A percentile compares a stretch with the other conserved stretches of the same genome.
These are phyloP conservation scores for Metschnikowia drakensbergensis DNA, from an alignment of 805 yeast species.

Conservation along the genomic window DNA sequence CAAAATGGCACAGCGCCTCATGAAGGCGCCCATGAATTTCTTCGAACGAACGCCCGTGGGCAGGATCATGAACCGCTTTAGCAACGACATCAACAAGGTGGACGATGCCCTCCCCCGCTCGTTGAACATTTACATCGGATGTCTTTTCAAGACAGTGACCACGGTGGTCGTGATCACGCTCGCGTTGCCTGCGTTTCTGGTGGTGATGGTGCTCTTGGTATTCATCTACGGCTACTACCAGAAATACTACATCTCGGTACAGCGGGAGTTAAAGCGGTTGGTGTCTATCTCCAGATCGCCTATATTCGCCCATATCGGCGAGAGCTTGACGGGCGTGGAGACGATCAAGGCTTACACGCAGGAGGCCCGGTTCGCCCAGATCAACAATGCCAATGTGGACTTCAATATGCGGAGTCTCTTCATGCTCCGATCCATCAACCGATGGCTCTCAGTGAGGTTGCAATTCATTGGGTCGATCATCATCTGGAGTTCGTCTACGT, in stretches of 20 bases:
- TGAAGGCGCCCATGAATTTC: conserved; percentile 60
- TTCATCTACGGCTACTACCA: conserved; percentile 68
- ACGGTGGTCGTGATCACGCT: conserved; percentile 51
- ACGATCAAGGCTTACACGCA: conserved; percentile 81
- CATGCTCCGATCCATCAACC: conserved; percentile 50
- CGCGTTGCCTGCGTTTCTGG: conserved; percentile 52
- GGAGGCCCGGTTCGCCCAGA: conserved; percentile 52
- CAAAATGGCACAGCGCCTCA: conserved; percentile 50
- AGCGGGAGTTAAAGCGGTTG: conserved; percentile 54
- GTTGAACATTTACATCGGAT: conserved; percentile 45
- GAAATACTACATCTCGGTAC: conserved; percentile 77
- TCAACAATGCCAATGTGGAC: conserved; percentile 51
- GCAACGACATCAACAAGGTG: conserved; percentile 56
- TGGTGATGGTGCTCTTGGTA: conserved; percentile 45
- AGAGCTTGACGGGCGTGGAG: conserved; percentile 69
- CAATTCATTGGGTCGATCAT: conserved; percentile 58
- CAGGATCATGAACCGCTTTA: conserved; percentile 59
- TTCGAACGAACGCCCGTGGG: conserved; percentile 71
- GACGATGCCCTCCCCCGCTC: conserved; percentile 56
- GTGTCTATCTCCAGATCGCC: conserved; percentile 69
- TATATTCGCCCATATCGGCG: conserved; percentile 59
- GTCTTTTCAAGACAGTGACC: conserved; percentile 42
- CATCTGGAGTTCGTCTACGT: conserved; percentile 47
- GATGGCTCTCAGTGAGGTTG: conserved; percentile 64
- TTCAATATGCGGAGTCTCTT: conserved; percentile 45